Percentiles rank a stretch among this genome's conserved stretches.
phyloP scores from a whole-genome alignment of 306 rosid species.

The Benincasa hispida region DNA sequence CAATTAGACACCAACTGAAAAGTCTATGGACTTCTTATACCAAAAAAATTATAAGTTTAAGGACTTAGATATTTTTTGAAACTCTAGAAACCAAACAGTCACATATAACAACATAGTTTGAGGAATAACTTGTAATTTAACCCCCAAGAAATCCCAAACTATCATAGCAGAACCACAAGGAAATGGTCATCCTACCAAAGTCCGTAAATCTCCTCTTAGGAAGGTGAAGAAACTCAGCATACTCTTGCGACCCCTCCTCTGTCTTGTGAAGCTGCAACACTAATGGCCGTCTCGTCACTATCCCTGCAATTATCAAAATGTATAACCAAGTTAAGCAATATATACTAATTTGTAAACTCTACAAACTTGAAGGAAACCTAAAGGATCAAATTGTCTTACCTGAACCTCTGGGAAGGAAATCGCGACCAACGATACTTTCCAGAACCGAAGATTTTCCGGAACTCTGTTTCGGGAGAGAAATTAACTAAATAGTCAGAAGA shows the following conservation, averaged over 20 bases:
- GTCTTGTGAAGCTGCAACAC: constrained; percentile 94
- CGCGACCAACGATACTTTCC: constrained; percentile 96
- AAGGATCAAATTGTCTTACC: constrained; percentile 22
- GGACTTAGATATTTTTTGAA: too few relatives aligned
- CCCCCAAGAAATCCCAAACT: background rate
- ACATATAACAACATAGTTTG: background rate
- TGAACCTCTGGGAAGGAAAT: constrained; percentile 95
- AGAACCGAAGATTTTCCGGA: constrained; percentile 94
- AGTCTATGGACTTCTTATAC: too few relatives aligned
- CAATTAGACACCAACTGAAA: too few relatives aligned
- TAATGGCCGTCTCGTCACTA: constrained; percentile 89
- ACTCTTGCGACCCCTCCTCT: constrained; percentile 52
- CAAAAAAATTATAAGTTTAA: too few relatives aligned
- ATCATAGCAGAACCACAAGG: background rate
- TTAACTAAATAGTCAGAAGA: background rate
- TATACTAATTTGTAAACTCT: background rate
- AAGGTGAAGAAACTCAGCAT: constrained; percentile 95
- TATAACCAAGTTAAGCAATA: background rate
- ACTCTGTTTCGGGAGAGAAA: constrained; percentile 42
- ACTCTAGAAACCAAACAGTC: background rate
- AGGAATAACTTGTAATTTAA: too few relatives aligned
- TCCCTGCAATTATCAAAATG: constrained; percentile 39
- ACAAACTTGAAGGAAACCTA: background rate
- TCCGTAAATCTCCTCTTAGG: constrained; percentile 61
- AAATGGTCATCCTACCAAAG: constrained; percentile 34